These are phyloP conservation scores for Verticillium nonalfalfae DNA, from an alignment of 2,329 filamentous ascomycete genomes.

Conservation along the genomic window DNA sequence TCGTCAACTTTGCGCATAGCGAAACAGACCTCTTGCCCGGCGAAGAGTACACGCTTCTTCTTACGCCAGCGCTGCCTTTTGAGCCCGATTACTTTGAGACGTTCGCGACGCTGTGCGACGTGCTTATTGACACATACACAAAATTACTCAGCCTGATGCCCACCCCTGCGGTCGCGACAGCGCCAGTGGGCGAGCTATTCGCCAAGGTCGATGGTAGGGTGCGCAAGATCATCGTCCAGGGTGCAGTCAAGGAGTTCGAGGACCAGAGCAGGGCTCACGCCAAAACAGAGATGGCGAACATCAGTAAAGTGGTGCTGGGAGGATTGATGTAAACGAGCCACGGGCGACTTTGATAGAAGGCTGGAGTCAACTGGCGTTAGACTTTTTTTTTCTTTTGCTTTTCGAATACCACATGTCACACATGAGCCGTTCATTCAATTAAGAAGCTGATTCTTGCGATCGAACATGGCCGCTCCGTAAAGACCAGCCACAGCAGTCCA, in stretches of 20 bases:
- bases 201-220: constrained; percentile 81
- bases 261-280: constrained; percentile 71
- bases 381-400: no score
- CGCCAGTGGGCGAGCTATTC: constrained; percentile 74
- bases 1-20: constrained; percentile 52
- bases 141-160: constrained; percentile 69
- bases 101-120: constrained; percentile 91
- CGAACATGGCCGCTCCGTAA: no score
- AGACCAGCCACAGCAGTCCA: no score
- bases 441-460: no score
- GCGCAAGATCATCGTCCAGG: constrained; percentile 81
- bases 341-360: no score
- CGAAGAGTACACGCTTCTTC: constrained; percentile 80
- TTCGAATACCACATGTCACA: not conserved
- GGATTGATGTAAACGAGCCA: constrained; percentile 58
- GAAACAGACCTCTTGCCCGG: constrained; percentile 66
- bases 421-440: not conserved
- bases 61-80: constrained; percentile 90
- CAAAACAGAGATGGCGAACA: constrained; percentile 74
- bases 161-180: constrained; percentile 66
- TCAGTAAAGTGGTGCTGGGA: constrained; percentile 84
- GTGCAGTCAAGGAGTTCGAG: constrained; percentile 88
- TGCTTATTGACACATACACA: constrained; percentile 87
- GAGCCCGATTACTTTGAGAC: constrained; percentile 97
- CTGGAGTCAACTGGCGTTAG: no score